Percentiles rank a stretch among this genome's conserved stretches.
Conservation (phyloP, 2,329 filamentous ascomycete species). For the Xylogone sp. region DNA sequence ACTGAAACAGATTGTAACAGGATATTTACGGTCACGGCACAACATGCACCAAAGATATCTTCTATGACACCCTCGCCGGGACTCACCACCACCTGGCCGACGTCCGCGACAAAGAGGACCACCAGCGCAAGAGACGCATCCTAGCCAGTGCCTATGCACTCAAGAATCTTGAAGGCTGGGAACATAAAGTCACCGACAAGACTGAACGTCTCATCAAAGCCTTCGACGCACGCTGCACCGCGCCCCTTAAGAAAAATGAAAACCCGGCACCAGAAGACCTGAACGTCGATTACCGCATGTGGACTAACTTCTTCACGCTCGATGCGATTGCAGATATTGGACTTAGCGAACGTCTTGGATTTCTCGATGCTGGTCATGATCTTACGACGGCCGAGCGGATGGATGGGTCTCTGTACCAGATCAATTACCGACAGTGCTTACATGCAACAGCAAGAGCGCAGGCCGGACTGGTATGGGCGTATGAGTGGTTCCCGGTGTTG, state of each 20-base stretch:
- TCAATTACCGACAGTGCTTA: slow-evolving; percentile 45
- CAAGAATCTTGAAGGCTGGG: slow-evolving; percentile 51
- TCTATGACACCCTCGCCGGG: slow-evolving; percentile 42
- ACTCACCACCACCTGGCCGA: slow-evolving; percentile 49
- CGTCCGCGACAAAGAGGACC: slow-evolving; percentile 47
- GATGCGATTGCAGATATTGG: slow-evolving; percentile 56
- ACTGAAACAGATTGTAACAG: too few relatives aligned
- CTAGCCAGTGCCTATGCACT: slow-evolving; percentile 47
- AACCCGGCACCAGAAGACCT: slow-evolving; percentile 33
- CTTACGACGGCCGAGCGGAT: slow-evolving; percentile 36
- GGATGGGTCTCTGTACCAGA: slow-evolving; percentile 42
- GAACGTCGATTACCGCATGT: slow-evolving; percentile 46
- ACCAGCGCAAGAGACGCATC: slow-evolving; percentile 46
- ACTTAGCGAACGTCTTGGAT: slow-evolving; percentile 45
- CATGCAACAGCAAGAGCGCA: slow-evolving; percentile 48
- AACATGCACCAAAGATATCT: slow-evolving; percentile 44
- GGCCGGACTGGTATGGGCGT: slow-evolving; percentile 45
- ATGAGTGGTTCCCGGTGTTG: slow-evolving; percentile 45
- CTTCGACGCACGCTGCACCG: slow-evolving; percentile 38
- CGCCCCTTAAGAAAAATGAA: slow-evolving; percentile 20
- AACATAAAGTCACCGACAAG: slow-evolving; percentile 52
- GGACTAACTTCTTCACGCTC: slow-evolving; percentile 52
- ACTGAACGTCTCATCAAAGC: slow-evolving; percentile 38
- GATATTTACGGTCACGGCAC: slow-evolving; percentile 49
- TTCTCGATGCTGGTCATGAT: slow-evolving; percentile 47